These are phyloP conservation scores for Ilex aquifolium DNA, from an alignment of 257 asterid species.

Conservation along the genomic window DNA sequence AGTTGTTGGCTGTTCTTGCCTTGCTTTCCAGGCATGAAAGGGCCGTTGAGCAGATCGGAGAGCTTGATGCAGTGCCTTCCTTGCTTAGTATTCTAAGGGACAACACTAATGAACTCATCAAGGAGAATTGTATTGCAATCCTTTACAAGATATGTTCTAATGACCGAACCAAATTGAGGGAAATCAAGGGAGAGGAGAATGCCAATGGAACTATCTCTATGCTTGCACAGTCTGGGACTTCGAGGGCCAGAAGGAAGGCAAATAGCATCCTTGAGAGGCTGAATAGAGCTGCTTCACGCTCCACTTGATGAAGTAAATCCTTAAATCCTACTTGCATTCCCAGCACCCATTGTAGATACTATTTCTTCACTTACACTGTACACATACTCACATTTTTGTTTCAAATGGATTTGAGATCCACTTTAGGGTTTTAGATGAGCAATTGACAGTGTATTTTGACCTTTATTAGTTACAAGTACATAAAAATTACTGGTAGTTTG, in stretches of 20 bases:
- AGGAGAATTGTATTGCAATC: slow-evolving; percentile 41
- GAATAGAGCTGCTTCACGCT: slow-evolving; percentile 15
- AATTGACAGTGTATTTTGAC: too few relatives aligned
- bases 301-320: slow-evolving; percentile 13
- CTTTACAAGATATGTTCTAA: slow-evolving; percentile 28
- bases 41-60: slow-evolving; percentile 42
- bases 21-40: slow-evolving; percentile 25
- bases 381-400: too few relatives aligned
- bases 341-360: too few relatives aligned
- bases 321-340: too few relatives aligned
- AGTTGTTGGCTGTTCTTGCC: slow-evolving; percentile 37
- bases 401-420: too few relatives aligned
- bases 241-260: slow-evolving; percentile 56
- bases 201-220: slow-evolving; percentile 19
- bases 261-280: slow-evolving; percentile 34
- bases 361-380: too few relatives aligned
- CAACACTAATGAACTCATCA: slow-evolving; percentile 13
- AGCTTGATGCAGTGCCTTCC: slow-evolving; percentile 26
- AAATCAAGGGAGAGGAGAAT: slow-evolving; percentile 28
- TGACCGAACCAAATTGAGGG: slow-evolving; percentile 28
- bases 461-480: too few relatives aligned
- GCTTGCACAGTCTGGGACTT: slow-evolving; percentile 34
- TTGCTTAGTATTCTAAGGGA: slow-evolving; percentile 27
- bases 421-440: too few relatives aligned
- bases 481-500: too few relatives aligned